Conservation (phyloP, 306 rosid species). For the Dryas octopetala region DNA sequence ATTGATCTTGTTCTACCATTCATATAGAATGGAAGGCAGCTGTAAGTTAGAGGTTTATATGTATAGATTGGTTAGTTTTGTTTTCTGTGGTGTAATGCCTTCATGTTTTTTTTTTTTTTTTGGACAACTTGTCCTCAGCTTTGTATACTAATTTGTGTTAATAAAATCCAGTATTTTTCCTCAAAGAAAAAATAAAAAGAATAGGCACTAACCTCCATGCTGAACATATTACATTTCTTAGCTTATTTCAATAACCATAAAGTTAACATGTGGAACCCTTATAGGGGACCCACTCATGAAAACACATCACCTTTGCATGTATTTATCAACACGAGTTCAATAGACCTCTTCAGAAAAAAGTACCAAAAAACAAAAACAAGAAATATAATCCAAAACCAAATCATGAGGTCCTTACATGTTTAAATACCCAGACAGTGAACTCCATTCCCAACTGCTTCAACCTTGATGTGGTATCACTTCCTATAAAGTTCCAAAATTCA, state of each 20-base stretch:
- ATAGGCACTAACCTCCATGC: not conserved
- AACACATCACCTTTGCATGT: not conserved
- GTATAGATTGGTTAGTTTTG: too few species aligned
- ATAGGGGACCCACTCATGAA: not conserved
- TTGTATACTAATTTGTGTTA: too few species aligned
- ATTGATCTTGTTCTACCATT: too few species aligned
- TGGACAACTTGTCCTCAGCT: too few species aligned
- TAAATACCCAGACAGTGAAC: constrained; percentile 96
- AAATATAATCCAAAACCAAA: constrained; percentile 22
- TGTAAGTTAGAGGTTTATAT: too few species aligned
- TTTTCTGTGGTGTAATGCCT: too few species aligned
- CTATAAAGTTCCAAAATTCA: constrained; percentile 43
- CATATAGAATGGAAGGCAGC: too few species aligned
- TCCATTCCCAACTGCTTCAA: constrained; percentile 98
- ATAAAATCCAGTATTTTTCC: too few species aligned
- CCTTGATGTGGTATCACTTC: constrained; percentile 79
- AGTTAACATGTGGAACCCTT: not conserved
- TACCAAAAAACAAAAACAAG: not conserved
- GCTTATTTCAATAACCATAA: not conserved
- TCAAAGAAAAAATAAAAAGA: not conserved
- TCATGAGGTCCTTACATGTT: constrained; percentile 69
- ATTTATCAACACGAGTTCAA: not conserved
- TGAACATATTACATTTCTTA: too few species aligned
- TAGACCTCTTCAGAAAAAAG: not conserved
- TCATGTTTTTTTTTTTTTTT: too few species aligned